Base-by-base conservation (phyloP, 1,284 basidiomycete genomes). In the Apiotrichum siamense region DNA sequence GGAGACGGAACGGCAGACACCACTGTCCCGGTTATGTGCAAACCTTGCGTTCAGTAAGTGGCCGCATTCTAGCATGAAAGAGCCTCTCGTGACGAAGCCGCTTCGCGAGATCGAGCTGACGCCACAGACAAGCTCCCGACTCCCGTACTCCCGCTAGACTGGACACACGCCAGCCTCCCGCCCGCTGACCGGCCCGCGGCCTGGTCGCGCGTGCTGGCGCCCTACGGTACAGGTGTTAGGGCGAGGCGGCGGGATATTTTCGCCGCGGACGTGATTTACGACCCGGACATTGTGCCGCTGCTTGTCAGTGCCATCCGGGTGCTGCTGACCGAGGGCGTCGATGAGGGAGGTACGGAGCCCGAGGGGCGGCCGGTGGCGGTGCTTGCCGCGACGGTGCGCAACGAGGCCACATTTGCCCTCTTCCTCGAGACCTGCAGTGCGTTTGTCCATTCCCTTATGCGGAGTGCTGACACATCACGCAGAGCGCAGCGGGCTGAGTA, bases 211-310 rank as follows among this genome's bases (percentile, higher is more conserved):
- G 50, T 42, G 2, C 21, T 66, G 24, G 31, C 26, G 0, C 32
- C 33, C 12, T n/a, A n/a, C n/a, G n/a, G n/a, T n/a, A n/a, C n/a
- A n/a, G n/a, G n/a, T n/a, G 41, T 50, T 3, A 27, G 25, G 7
- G 41, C 41, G 4, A 10, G 26, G 41, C 40, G 43, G 17, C 40
- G 63, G 36, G 63, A 64, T 3, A 54, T 76, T 4, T 39, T 76
- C 20, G 74, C 71, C 13, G 73, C 74, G 10, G 74, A 76, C 50
- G 72, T 76, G 71, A 72, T 75, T 25, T 76, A 76, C 58, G 74
- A 76, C 54, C 74, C 73, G 2, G 64, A 67, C 23, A 60, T 76
- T 25, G 61, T 75, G 12, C 63, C 64, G 12, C 60, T 68, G 2
- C 60, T 76, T 5, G 68, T 73, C 2, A 37, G 57, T 3, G 61